Base-by-base conservation (phyloP, 192 early-diverging fungal species). In the Umbelopsis sp. region DNA sequence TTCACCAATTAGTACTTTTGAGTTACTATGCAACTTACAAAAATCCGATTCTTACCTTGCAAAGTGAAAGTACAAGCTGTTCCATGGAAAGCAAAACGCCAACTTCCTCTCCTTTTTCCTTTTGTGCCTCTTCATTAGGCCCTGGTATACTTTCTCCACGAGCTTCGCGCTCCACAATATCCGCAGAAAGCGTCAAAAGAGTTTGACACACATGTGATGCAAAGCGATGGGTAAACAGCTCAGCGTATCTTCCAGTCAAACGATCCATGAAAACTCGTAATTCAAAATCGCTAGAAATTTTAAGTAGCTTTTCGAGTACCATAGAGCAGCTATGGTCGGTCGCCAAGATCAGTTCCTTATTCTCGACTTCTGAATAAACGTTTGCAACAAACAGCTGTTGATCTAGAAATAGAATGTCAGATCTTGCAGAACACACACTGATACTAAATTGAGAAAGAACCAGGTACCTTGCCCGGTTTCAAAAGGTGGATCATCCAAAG, bases 171-270 rank as follows among this genome's bases (percentile, higher is more conserved):
- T 94, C 93, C 10, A 94, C 84, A 52, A 91, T 78, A 66, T 88
- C 86, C 1, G 91, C 90, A 21, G 85, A 87, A 5, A 94, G 72
- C 10, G 86, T 83, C 50, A 95, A 75, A 18, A 96, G 72, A 16
- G 94, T 93, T 83, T 96, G 95, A 55, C 88, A 87, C 0, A 94
- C 93, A 69, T 96, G 95, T 1, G 93, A 95, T 3, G 92, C 93
- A 72, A 92, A 95, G 58, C 89, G 91, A 72, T 96, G 93, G 18
- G 87, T 83, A 37, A 93, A 92, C 46, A 96, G 81, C 64, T 87
- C 84, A 25, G 86, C 67, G 45, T 83, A 83, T 68, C 86, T 82
- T 66, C 87, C 86, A 46, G 82, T 81, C 21, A 89, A 73, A 44
- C 81, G 74, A 66, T 85, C 80, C 70, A 91, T 83, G 68, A 93